Evolutionary conservation across 345 rosid species (phyloP).

Genomic region (Gossypium stocksii): DNA sequence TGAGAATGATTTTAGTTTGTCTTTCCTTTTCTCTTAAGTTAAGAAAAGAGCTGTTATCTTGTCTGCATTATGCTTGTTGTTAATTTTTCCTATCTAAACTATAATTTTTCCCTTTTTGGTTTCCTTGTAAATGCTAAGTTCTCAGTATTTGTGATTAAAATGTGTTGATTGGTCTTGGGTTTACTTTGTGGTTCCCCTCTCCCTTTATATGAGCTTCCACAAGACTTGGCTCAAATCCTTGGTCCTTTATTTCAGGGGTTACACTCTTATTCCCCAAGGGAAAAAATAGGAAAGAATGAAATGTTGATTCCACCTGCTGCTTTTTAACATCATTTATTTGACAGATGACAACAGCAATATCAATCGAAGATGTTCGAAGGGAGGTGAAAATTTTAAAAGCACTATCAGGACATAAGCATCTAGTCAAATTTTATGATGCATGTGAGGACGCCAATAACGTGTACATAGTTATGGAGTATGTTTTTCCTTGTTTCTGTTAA

Average conservation of each 20-base stretch:
- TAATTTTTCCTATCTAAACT: conserved; percentile 1
- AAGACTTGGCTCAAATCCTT: neutral
- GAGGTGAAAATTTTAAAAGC: conserved; percentile 78
- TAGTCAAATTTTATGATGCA: conserved; percentile 71
- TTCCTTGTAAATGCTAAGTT: neutral
- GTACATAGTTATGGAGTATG: conserved; percentile 93
- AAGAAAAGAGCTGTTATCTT: neutral
- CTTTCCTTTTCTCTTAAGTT: neutral
- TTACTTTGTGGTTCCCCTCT: neutral
- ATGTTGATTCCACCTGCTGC: neutral
- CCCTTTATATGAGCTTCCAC: neutral
- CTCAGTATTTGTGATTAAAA: neutral
- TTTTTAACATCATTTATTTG: conserved; percentile 28
- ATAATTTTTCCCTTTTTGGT: neutral
- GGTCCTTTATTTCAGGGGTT: neutral
- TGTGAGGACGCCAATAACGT: conserved; percentile 81
- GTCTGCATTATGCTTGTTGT: neutral
- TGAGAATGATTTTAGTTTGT: neutral
- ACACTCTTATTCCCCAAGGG: neutral
- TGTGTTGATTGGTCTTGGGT: neutral
- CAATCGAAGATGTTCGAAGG: conserved; percentile 86
- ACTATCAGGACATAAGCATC: conserved; percentile 68
- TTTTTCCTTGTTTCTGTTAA: conserved; percentile 31
- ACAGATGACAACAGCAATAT: conserved; percentile 85
- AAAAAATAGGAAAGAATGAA: neutral